Evolutionary conservation across 129 eudicot species (phyloP).

Genomic region (Saussurea involucrata): DNA sequence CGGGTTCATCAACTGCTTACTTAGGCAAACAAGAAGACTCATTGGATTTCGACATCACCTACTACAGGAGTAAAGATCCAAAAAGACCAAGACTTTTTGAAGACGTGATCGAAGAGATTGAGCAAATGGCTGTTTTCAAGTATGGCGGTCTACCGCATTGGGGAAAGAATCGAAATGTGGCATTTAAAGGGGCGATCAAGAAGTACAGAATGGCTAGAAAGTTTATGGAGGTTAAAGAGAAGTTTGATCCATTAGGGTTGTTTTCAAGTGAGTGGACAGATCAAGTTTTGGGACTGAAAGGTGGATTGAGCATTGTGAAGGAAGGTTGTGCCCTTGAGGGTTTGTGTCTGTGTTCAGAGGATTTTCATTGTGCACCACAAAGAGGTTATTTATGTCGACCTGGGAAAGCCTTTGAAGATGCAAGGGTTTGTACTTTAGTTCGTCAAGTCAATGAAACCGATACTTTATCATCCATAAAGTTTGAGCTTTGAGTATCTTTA

Average conservation of each 20-base stretch:
- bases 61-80: slow-evolving; percentile 75
- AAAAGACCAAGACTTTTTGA: slow-evolving; percentile 50
- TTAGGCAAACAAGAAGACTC: slow-evolving; percentile 72
- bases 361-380: slow-evolving; percentile 75
- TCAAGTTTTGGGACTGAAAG: slow-evolving; percentile 64
- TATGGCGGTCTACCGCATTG: slow-evolving; percentile 79
- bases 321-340: slow-evolving; percentile 92
- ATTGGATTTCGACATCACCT: slow-evolving; percentile 74
- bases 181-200: slow-evolving; percentile 51
- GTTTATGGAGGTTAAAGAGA: slow-evolving; percentile 51
- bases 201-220: slow-evolving; percentile 42
- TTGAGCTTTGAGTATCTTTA: background rate
- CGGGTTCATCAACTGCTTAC: slow-evolving; percentile 51
- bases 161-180: slow-evolving; percentile 86
- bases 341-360: slow-evolving; percentile 69
- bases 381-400: slow-evolving; percentile 68
- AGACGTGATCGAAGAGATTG: slow-evolving; percentile 77
- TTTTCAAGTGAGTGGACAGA: slow-evolving; percentile 87
- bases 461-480: background rate
- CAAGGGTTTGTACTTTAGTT: slow-evolving; percentile 68
- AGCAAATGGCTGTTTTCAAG: slow-evolving; percentile 70
- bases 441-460: background rate
- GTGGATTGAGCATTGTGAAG: slow-evolving; percentile 37
- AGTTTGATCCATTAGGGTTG: slow-evolving; percentile 63
- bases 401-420: slow-evolving; percentile 52